Evolutionary conservation across 768 basidiomycete species (phyloP), one percentile per base, ranked within the genome.

Genomic region (Leccinum uliginosum): DNA sequence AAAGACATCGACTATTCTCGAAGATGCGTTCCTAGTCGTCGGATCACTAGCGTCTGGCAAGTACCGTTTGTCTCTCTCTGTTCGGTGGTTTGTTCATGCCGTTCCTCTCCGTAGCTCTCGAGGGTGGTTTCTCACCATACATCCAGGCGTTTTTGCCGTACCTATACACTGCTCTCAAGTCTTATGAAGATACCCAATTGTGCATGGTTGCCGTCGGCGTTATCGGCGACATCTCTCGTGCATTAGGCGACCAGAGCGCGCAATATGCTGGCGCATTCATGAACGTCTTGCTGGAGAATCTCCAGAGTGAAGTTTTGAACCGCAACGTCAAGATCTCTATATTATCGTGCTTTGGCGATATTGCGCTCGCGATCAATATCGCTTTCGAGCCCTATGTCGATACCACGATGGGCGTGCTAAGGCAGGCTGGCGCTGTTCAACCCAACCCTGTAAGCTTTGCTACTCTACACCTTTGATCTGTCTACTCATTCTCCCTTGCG

Each of bases 241-340:
- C 94, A 1, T 82, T 98, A 19, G 89, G 92, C 46, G 89, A 93
- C 56, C 82, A 85, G 66, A 87, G 87, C 56, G 82, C 83, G 2
- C 86, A 89, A 64, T 98, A 94, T 71, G 86, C 93, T 38, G 79
- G 83, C 57, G 79, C 85, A 3, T 95, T 99, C 78, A 97, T 99
- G 91, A 87, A 83, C 11, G 91, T 91, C 15, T 78, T 99, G 30
- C 78, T 98, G 21, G 91, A 94, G 71, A 93, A 96, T 65, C 77
- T 99, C 35, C 89, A 92, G 71, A 93, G 90, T 62, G 87, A 94
- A 0, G 85, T 93, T 23, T 78, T 99, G 55, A 91, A 93, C 67
- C 83, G 96, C 48, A 90, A 89, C 61, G 97, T 98, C 70, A 99
- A 99, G 80, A 95, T 98, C 40, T 86, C 90, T n/a, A 91, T 98